Evolutionary conservation across 1,139 yeast species (phyloP).

Genomic region (Scheffersomyces lignicola): DNA sequence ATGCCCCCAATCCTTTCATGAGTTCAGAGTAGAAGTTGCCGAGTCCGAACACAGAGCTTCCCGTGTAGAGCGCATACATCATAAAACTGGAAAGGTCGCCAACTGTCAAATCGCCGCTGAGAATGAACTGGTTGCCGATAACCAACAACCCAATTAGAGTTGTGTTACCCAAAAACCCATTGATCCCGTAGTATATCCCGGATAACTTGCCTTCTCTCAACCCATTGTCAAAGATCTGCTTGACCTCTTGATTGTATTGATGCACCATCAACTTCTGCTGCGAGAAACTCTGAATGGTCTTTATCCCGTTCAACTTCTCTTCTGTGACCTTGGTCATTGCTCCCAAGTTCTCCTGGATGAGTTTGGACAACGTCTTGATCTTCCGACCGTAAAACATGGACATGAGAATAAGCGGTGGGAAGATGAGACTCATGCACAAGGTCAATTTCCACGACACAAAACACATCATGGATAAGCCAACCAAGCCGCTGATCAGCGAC

Average conservation of each 20-base stretch:
- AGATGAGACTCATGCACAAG: conserved; percentile 67
- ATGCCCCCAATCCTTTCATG: conserved; percentile 97
- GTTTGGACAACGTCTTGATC: conserved; percentile 71
- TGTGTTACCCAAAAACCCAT: conserved; percentile 79
- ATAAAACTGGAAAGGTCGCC: conserved; percentile 92
- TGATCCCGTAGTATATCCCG: conserved; percentile 74
- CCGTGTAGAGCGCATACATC: conserved; percentile 93
- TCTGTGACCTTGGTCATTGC: conserved; percentile 86
- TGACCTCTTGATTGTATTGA: conserved; percentile 61
- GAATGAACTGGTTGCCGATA: conserved; percentile 78
- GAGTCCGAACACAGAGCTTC: conserved; percentile 83
- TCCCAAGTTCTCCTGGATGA: conserved; percentile 84
- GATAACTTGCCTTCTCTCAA: conserved; percentile 77
- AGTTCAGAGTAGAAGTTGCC: conserved; percentile 90
- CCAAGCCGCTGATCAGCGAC: conserved; percentile 73
- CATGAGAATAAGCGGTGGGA: conserved; percentile 80
- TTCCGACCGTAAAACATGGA: conserved; percentile 78
- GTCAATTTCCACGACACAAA: conserved; percentile 81
- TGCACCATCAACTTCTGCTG: conserved; percentile 63
- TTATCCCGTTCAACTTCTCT: conserved; percentile 83
- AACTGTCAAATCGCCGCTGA: conserved; percentile 67
- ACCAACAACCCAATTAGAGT: conserved; percentile 75
- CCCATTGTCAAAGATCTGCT: conserved; percentile 72
- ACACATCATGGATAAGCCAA: conserved; percentile 86
- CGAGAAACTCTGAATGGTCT: conserved; percentile 86